Evolutionary conservation across 805 yeast genomes (phyloP), one percentile per base, ranked within the genome.

Genomic region (Starmera caribaea): DNA sequence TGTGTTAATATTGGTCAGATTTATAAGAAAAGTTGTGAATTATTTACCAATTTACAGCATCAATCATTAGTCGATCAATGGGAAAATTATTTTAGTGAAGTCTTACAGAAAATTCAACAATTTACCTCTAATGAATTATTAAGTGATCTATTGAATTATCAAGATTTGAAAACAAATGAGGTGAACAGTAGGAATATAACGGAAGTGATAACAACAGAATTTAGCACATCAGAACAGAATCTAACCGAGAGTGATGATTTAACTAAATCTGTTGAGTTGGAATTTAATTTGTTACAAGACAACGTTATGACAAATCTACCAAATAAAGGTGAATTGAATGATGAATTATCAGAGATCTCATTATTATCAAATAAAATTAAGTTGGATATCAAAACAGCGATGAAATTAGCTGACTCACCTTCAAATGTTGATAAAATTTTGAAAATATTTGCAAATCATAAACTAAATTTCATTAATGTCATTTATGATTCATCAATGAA

Each of bases 1-100:
- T 63, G 72, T 27, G 55, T 53, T 36, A 77, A 73, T n/a, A 67
- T 70, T 2, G 74, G 71, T 40, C 70, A 68, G 42, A 58, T 57
- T 17, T 72, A 70, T 50, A 54, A 59, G 39, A 53, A 62, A 12
- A 58, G 65, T 16, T 47, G 63, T 41, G 54, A 66, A 34, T 57
- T 65, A 57, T 46, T 65, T 27, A 58, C 57, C 38, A 51, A 68
- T 24, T 52, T 76, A 29, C 61, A 61, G 36, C 51, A 56, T 30
- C 68, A 71, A 43, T 66, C 75, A 1, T 55, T 69, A 16, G 26
- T 21, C 9, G 26, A 21, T 21, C 26, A 21, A 21, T 21, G 26
- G 26, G 26, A 21, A 21, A 3, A 21, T 21, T 21, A 21, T 21
- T 21, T 21, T 5, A 21, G 8, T 21, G 26, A 5, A 7, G 26